Conservation (phyloP, 768 basidiomycete genomes). For the Tulasnella sp. region DNA sequence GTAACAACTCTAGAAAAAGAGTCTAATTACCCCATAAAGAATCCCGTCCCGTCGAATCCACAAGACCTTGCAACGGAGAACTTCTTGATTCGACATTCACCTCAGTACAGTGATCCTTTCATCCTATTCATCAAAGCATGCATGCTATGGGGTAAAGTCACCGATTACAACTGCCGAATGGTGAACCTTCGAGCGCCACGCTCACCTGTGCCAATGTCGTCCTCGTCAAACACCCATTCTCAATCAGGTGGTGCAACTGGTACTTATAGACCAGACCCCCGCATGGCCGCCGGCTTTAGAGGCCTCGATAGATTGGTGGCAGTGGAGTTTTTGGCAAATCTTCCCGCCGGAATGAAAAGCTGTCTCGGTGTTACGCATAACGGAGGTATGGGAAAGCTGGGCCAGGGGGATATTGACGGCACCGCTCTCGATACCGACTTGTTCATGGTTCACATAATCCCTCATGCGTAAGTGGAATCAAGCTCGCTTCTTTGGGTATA, state of each 20-base stretch:
- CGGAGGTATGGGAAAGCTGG: not conserved
- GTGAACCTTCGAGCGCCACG: slow-evolving; percentile 9
- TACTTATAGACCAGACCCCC: slow-evolving; percentile 24
- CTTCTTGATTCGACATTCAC: slow-evolving; percentile 55
- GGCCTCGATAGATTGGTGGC: slow-evolving; percentile 57
- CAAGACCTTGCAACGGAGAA: slow-evolving; percentile 53
- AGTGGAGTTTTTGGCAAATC: slow-evolving; percentile 50
- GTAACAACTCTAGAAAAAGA: not conserved
- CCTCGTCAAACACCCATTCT: not conserved
- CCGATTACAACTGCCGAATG: slow-evolving; percentile 69
- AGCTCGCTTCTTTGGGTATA: slow-evolving; percentile 8
- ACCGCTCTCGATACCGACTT: slow-evolving; percentile 64
- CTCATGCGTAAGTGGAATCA: slow-evolving; percentile 55
- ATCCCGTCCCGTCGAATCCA: slow-evolving; percentile 53
- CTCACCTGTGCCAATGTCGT: not conserved
- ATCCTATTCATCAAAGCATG: slow-evolving; percentile 67
- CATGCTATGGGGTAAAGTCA: slow-evolving; percentile 76
- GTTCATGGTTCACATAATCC: slow-evolving; percentile 76
- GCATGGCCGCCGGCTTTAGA: slow-evolving; percentile 39
- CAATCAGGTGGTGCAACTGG: not conserved
- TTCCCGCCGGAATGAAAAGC: slow-evolving; percentile 34
- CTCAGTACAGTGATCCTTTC: slow-evolving; percentile 71
- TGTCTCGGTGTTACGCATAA: slow-evolving; percentile 15
- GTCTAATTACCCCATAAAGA: slow-evolving; percentile 28
- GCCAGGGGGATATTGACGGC: slow-evolving; percentile 39